phyloP scores from a whole-genome alignment of 1,284 basidiomycete genomes.

The Rhodotorula sp. region DNA sequence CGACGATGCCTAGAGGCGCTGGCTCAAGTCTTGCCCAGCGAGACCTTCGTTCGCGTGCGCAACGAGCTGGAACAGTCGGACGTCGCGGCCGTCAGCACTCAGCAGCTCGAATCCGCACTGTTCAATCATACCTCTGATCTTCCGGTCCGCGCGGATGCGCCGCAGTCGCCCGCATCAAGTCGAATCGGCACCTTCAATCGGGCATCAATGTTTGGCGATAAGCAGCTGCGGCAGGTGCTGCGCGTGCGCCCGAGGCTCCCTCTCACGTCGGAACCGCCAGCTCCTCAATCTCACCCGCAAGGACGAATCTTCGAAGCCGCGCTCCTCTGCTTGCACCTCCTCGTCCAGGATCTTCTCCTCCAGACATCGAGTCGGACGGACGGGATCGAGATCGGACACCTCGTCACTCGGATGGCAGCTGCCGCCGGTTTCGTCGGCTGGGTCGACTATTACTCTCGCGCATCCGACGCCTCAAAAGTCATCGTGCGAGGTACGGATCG shows the following conservation, averaged over 20 bases:
- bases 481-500: background rate
- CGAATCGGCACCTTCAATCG: too few relatives aligned
- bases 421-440: constrained; percentile 68
- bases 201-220: too few relatives aligned
- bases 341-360: constrained; percentile 61
- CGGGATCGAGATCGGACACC: background rate
- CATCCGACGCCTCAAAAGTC: too few relatives aligned
- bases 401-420: constrained; percentile 67
- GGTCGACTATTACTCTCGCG: constrained; percentile 74
- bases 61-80: too few relatives aligned
- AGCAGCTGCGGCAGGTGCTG: too few relatives aligned
- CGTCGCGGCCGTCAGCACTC: too few relatives aligned
- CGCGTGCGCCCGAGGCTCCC: too few relatives aligned
- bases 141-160: too few relatives aligned
- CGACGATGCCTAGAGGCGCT: constrained; percentile 5
- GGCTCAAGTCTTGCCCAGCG: constrained; percentile 53
- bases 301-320: constrained; percentile 35
- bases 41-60: constrained; percentile 49
- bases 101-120: too few relatives aligned
- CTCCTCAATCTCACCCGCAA: background rate
- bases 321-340: constrained; percentile 69
- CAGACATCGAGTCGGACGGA: constrained; percentile 50
- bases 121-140: too few relatives aligned
- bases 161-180: too few relatives aligned
- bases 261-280: background rate